A percentile compares a stretch with the other conserved stretches of the same genome.
Conservation (phyloP, 257 asterid genomes). For the Jacaranda copaia region DNA sequence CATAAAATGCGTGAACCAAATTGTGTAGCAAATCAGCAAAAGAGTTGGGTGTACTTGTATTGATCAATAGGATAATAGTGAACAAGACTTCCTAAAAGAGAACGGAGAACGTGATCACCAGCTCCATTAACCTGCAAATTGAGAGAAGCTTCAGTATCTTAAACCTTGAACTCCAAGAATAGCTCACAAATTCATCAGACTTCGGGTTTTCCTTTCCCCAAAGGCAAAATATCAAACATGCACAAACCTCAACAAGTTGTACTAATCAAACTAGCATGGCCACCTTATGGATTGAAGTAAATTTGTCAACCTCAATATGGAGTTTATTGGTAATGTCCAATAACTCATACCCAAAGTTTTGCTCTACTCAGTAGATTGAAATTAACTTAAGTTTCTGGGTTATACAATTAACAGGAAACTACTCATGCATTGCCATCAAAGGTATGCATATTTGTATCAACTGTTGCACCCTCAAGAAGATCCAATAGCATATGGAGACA, state of each 20-base stretch:
- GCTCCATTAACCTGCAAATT: constrained; percentile 96
- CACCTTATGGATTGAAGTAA: not conserved
- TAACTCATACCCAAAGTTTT: constrained; percentile 9
- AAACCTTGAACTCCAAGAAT: constrained; percentile 29
- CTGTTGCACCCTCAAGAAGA: not conserved
- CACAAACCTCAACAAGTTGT: not conserved
- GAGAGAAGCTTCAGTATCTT: constrained; percentile 22
- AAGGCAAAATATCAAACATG: constrained; percentile 15
- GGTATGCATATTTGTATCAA: constrained; percentile 15
- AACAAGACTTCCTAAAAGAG: constrained; percentile 94
- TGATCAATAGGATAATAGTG: constrained; percentile 95
- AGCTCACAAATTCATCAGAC: constrained; percentile 7
- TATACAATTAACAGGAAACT: constrained; percentile 4
- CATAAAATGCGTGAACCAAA: constrained; percentile 22
- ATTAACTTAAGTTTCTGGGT: constrained; percentile 4
- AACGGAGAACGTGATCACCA: constrained; percentile 94
- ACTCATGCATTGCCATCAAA: not conserved
- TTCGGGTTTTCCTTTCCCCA: constrained; percentile 19
- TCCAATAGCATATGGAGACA: constrained; percentile 29
- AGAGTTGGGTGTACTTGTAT: constrained; percentile 67
- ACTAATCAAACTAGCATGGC: constrained; percentile 16
- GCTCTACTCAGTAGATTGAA: constrained; percentile 14
- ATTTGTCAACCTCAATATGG: not conserved
- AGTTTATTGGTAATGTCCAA: not conserved
- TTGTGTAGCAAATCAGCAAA: constrained; percentile 31